Conservation (phyloP, 2,329 filamentous ascomycete species). For the Neopestalotiopsis clavispora region DNA sequence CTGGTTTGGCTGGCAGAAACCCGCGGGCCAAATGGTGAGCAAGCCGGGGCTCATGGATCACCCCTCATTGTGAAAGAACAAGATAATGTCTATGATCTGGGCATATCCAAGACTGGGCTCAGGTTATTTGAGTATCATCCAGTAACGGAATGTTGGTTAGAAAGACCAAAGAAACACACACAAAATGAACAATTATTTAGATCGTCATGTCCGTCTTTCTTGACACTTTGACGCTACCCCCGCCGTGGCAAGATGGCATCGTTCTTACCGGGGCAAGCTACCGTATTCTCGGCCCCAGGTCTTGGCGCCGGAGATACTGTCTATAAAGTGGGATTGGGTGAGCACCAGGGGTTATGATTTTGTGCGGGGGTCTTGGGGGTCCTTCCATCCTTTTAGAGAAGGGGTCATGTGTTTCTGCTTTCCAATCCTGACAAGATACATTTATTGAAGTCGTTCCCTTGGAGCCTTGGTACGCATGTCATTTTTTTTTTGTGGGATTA, state of each 20-base stretch:
- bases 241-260: background rate
- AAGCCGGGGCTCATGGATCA: too few relatives aligned
- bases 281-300: slow-evolving; percentile 6
- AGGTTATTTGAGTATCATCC: too few relatives aligned
- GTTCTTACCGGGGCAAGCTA: slow-evolving; percentile 7
- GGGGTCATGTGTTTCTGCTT: background rate
- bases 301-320: slow-evolving; percentile 4
- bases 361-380: background rate
- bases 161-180: too few relatives aligned
- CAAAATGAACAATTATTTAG: background rate
- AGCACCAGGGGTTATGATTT: background rate
- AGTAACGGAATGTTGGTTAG: too few relatives aligned
- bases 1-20: too few relatives aligned
- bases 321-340: slow-evolving; percentile 3
- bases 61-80: too few relatives aligned
- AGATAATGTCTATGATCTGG: too few relatives aligned
- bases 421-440: background rate
- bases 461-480: background rate
- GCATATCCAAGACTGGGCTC: too few relatives aligned
- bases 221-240: background rate
- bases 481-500: background rate
- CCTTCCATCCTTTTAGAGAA: background rate
- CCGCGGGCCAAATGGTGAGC: too few relatives aligned
- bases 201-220: background rate
- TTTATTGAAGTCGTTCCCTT: background rate